A percentile compares a stretch with the other conserved stretches of the same genome.
Evolutionary conservation across 352 stramenopile genomes (phyloP).

Genomic region (Phytophthora boehmeriae): DNA sequence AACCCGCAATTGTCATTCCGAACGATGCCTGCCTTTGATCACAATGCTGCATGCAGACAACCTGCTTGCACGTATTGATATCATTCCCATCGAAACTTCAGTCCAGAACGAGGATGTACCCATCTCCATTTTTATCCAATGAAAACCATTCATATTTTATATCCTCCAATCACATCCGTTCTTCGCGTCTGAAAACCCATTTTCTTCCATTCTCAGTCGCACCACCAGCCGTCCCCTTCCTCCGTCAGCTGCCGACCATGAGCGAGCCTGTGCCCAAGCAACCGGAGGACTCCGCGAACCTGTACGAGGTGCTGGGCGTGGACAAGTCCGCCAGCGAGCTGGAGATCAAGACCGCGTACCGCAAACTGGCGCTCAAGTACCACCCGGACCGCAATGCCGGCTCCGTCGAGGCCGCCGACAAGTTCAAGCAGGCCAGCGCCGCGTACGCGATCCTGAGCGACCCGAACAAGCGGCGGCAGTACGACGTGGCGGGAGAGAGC

Average conservation of each 20-base stretch:
- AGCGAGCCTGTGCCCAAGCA: slow-evolving; percentile 55
- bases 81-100: no score
- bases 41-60: no score
- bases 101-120: no score
- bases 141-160: neutral
- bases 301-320: slow-evolving; percentile 90
- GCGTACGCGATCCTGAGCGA: slow-evolving; percentile 89
- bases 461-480: slow-evolving; percentile 88
- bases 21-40: no score
- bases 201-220: neutral
- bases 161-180: neutral
- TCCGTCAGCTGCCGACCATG: slow-evolving; percentile 34
- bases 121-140: neutral
- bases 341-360: slow-evolving; percentile 91
- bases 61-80: no score
- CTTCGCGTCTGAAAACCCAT: neutral
- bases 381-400: slow-evolving; percentile 90
- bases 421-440: slow-evolving; percentile 87
- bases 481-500: slow-evolving; percentile 74
- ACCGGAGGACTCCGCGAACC: slow-evolving; percentile 70
- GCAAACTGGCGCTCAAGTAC: slow-evolving; percentile 90
- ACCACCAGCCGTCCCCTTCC: neutral
- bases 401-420: slow-evolving; percentile 74
- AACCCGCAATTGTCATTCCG: no score
- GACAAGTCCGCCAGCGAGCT: slow-evolving; percentile 87